Evolutionary conservation across 2,329 filamentous ascomycete genomes (phyloP).

Genomic region (Raffaelea deltoideospora): DNA sequence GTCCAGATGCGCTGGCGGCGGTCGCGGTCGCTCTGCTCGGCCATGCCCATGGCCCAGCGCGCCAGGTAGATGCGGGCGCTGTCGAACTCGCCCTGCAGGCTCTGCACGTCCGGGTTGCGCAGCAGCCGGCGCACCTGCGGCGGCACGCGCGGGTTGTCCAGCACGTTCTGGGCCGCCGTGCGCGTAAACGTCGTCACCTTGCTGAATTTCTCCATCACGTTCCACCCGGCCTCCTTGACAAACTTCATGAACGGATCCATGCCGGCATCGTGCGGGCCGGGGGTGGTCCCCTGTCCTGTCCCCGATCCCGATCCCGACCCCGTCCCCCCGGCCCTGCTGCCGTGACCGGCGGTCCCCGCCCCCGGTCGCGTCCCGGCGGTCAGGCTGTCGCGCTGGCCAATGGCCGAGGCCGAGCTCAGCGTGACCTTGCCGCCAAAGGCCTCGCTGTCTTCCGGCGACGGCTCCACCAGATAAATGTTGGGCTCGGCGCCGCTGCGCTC

Average conservation of each 20-base stretch:
- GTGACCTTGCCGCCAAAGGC: slow-evolving; percentile 58
- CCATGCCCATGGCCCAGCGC: slow-evolving; percentile 96
- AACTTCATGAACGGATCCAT: slow-evolving; percentile 93
- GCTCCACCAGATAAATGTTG: slow-evolving; percentile 83
- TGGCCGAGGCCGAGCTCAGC: slow-evolving; percentile 25
- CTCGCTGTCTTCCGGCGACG: slow-evolving; percentile 59
- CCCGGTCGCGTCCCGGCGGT: slow-evolving; percentile 15
- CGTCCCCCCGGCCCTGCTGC: not conserved
- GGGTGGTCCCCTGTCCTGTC: not conserved
- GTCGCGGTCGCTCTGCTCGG: slow-evolving; percentile 88
- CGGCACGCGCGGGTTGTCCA: slow-evolving; percentile 81
- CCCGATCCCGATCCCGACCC: not conserved
- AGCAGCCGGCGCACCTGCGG: slow-evolving; percentile 75
- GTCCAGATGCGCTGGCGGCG: slow-evolving; percentile 82
- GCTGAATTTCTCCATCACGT: slow-evolving; percentile 88
- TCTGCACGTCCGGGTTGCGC: slow-evolving; percentile 87
- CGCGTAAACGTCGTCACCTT: slow-evolving; percentile 94
- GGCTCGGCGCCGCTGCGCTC: slow-evolving; percentile 76
- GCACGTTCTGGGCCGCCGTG: slow-evolving; percentile 78
- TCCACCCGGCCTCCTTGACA: slow-evolving; percentile 91
- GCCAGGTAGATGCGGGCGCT: slow-evolving; percentile 88
- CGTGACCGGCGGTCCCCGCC: slow-evolving; percentile 5
- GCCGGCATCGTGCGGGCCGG: slow-evolving; percentile 39
- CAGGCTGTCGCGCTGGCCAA: slow-evolving; percentile 23
- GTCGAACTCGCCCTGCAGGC: slow-evolving; percentile 91